Percentiles rank a stretch among this genome's conserved stretches.
phyloP scores from a whole-genome alignment of 441 rosid species.

The Omphalea diandra region DNA sequence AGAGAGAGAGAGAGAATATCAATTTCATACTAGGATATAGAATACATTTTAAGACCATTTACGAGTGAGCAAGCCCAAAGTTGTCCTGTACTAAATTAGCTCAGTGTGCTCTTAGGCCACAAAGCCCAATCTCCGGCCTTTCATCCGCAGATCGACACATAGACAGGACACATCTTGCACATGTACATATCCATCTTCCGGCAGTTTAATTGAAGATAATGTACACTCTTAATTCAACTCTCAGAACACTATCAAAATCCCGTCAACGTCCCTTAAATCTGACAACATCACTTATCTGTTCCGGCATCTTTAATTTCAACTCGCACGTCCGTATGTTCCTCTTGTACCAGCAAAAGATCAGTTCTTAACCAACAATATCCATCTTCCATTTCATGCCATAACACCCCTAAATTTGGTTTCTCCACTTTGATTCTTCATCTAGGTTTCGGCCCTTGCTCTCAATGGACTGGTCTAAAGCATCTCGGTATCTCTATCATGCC shows the following conservation, averaged over 20 bases:
- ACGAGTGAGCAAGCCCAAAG: too few species aligned
- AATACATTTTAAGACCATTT: too few species aligned
- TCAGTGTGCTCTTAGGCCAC: too few species aligned
- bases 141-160: too few species aligned
- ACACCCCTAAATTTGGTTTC: conserved; percentile 28
- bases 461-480: conserved; percentile 64
- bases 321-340: conserved; percentile 29
- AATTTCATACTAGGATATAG: too few species aligned
- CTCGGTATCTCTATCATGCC: conserved; percentile 50
- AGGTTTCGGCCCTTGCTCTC: conserved; percentile 47
- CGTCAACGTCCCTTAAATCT: not conserved
- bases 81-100: too few species aligned
- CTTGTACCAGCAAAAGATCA: conserved; percentile 35
- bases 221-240: not conserved
- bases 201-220: not conserved
- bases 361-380: conserved; percentile 21
- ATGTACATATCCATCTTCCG: conserved; percentile 1
- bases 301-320: conserved; percentile 51
- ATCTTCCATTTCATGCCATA: conserved; percentile 29
- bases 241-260: not conserved
- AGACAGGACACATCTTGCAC: not conserved
- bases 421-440: conserved; percentile 35
- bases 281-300: conserved; percentile 3
- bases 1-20: too few species aligned
- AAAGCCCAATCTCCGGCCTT: not conserved